phyloP scores from a whole-genome alignment of 352 stramenopile species.

The Globisporangium paroecandrum region DNA sequence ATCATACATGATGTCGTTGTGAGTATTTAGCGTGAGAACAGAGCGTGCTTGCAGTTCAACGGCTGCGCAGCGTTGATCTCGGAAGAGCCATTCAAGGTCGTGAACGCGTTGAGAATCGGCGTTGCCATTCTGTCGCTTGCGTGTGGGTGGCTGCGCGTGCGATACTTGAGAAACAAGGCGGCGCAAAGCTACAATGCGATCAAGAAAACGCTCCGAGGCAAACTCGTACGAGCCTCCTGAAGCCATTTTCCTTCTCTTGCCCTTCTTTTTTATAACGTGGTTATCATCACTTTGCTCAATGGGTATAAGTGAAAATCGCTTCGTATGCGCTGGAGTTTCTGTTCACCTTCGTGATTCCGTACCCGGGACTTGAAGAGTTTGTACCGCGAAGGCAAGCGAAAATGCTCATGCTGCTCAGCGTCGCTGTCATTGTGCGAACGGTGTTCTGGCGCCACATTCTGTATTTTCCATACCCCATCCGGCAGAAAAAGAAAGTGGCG shows the following conservation, averaged over 20 bases:
- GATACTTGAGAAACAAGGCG: constrained; percentile 16
- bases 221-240: constrained; percentile 1
- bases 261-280: not conserved
- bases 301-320: constrained; percentile 8
- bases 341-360: constrained; percentile 42
- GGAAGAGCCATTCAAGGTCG: constrained; percentile 34
- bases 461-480: constrained; percentile 70
- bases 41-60: constrained; percentile 23
- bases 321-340: constrained; percentile 36
- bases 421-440: constrained; percentile 34
- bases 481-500: constrained; percentile 57
- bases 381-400: constrained; percentile 21
- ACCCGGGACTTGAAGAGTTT: constrained; percentile 43
- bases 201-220: not conserved
- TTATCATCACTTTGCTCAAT: not conserved
- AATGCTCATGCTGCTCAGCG: constrained; percentile 42
- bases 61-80: constrained; percentile 34
- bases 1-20: too few species aligned
- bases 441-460: constrained; percentile 54
- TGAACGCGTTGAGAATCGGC: constrained; percentile 29
- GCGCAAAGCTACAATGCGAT: not conserved
- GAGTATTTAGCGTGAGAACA: constrained; percentile 35
- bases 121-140: constrained; percentile 22
- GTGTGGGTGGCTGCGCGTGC: constrained; percentile 24
- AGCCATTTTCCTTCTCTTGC: not conserved